Evolutionary conservation across 805 yeast species (phyloP), one percentile per base, ranked within the genome.

Genomic region (Novakomyces olei): DNA sequence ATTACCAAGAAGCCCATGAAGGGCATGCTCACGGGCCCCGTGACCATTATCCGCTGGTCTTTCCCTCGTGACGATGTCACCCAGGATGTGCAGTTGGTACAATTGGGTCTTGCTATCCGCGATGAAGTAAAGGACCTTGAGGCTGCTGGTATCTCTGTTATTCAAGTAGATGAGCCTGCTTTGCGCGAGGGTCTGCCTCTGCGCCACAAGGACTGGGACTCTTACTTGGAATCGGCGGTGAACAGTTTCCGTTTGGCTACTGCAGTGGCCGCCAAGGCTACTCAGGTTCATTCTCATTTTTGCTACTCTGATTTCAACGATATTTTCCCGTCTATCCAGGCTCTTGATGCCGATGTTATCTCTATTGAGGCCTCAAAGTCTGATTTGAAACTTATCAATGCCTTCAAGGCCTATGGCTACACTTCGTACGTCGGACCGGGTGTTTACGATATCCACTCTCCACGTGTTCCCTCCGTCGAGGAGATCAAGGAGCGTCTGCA

Each of bases 21-120:
- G 72, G 98, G 98, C 79, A 88, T 88, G 98, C 75, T 88, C 59
- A 83, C 98, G 57, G 98, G 98, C 65, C 98, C 98, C 59, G 88
- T 88, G 52, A 88, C 98, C 57, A 80, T 92, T 65, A 75, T 88
- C 60, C 79, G 98, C 73, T 88, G 98, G 98, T 88, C 98, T 50
- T 88, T 88, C 95, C 98, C 98, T 68, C 80, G 98, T 76, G 85
- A 83, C 58, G 98, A 88, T 54, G 76, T 85, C 47, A 66, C 92
- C 42, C 83, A 77, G 65, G 69, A 77, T 67, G 69, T 71, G 47
- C 98, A 88, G 69, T 80, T 95, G 48, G 69, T 77, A 59, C 98
- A 88, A 71, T 75, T 88, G 56, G 91, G 92, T 57, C 68, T 88
- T 54, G 96, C 96, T 49, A 69, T 88, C 56, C 80, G 96, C 67